Base-by-base conservation (phyloP, 331 rosid genomes). In the Arachis monticola region DNA sequence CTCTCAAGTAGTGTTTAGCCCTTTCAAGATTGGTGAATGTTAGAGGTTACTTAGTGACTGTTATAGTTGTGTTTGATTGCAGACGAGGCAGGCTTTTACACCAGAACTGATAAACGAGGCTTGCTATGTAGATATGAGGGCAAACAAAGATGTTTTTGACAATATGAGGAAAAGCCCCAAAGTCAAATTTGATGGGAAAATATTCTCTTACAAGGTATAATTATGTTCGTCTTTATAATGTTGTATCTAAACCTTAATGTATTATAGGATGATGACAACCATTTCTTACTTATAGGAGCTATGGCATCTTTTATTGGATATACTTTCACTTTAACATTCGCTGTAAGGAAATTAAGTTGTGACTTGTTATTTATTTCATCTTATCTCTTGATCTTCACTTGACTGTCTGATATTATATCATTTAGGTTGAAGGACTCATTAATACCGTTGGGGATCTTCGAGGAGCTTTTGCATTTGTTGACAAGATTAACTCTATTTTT, bases 121-220 rank as follows among this genome's bases (percentile, higher is more conserved):
- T 2, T 90, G 96, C 65, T 89, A 90, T 69, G 99, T 95, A 50
- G 97, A 95, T 83, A 78, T 79, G 79, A 90, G 82, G 42, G 86
- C 96, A 58, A 95, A 95, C 86, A 95, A 87, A 69, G 90, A 87
- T 75, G 99, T 95, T 74, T 95, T 85, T 79, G 97, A 95, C 31
- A 95, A 88, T 81, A 73, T 95, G 88, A 86, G 93, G 83, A 88
- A 95, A 79, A 92, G 90, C 75, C 97, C 85, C 10, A 95, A 95
- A 89, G 90, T 95, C n/a, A 79, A 79, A 78, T 90, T 82, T 78
- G 99, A 95, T 40, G 97, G 97, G 81, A 88, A 77, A 61, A 88
- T 85, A 66, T 95, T 92, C 79, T 87, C 97, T 50, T 95, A 95
- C 76, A 95, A 95, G 97, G 99, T 95, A 76, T 35, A 72, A 53